phyloP scores from a whole-genome alignment of 345 rosid genomes.

The Streptanthus diversifolius region DNA sequence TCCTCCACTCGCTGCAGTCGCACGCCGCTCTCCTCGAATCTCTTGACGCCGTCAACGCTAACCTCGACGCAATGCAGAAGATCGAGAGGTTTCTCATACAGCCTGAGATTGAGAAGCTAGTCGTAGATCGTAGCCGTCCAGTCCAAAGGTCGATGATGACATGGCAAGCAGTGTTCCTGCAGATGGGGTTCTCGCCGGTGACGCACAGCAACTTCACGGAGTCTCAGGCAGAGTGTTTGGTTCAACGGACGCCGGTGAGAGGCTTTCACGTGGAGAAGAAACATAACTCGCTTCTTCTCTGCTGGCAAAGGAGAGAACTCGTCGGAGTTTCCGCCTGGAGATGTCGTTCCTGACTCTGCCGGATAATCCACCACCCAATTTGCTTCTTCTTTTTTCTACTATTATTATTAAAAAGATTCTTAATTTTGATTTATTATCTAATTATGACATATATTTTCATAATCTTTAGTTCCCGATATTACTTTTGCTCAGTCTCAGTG shows the following conservation, averaged over 20 bases:
- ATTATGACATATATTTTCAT: constrained; percentile 1
- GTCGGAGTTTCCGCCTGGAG: constrained; percentile 86
- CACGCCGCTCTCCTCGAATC: constrained; percentile 68
- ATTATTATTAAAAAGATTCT: background rate
- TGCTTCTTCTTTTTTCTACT: background rate
- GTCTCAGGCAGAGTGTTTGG: constrained; percentile 82
- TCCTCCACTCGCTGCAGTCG: constrained; percentile 64
- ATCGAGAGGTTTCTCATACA: constrained; percentile 75
- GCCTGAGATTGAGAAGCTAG: constrained; percentile 67
- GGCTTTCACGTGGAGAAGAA: constrained; percentile 91
- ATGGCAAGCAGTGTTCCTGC: constrained; percentile 71
- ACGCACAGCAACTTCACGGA: constrained; percentile 80
- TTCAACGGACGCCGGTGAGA: constrained; percentile 65
- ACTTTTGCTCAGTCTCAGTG: background rate
- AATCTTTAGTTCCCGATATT: constrained; percentile 9
- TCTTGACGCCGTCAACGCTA: constrained; percentile 73
- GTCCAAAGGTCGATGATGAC: constrained; percentile 44
- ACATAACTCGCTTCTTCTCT: constrained; percentile 70
- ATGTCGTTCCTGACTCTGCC: constrained; percentile 41
- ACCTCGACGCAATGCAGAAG: constrained; percentile 66
- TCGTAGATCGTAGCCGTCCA: constrained; percentile 53
- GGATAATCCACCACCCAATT: background rate
- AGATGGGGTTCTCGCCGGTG: constrained; percentile 64
- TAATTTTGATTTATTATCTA: background rate
- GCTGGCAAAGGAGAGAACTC: constrained; percentile 84